Conservation (phyloP, 2,329 filamentous ascomycete species). For the Cytospora leucostoma region DNA sequence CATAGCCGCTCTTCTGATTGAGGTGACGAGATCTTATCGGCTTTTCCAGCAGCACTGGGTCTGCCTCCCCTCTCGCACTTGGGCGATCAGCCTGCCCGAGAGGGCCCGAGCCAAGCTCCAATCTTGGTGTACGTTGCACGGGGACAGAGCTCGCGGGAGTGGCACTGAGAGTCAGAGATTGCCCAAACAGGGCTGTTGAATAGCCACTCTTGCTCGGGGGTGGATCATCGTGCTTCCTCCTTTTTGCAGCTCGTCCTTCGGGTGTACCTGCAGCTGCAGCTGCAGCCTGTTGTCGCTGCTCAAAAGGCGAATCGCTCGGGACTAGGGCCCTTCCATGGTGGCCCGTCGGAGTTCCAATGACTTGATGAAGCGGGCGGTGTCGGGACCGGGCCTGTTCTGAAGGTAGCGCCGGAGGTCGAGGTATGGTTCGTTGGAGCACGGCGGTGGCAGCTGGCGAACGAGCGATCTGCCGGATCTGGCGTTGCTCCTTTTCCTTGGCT, state of each 20-base stretch:
- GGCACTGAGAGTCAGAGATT: constrained; percentile 47
- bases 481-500: constrained; percentile 55
- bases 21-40: constrained; percentile 13
- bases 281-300: constrained; percentile 49
- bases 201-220: constrained; percentile 51
- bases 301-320: constrained; percentile 65
- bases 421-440: constrained; percentile 33
- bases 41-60: constrained; percentile 5
- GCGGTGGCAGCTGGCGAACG: constrained; percentile 34
- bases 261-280: constrained; percentile 28
- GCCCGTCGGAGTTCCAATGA: constrained; percentile 66
- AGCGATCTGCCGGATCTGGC: constrained; percentile 48
- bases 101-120: constrained; percentile 23
- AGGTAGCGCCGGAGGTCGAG: constrained; percentile 31
- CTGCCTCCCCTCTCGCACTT: neutral
- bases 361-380: constrained; percentile 53
- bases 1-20: constrained; percentile 44
- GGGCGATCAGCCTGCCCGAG: neutral
- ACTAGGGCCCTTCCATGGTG: constrained; percentile 62
- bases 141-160: constrained; percentile 39
- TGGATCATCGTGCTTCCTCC: constrained; percentile 41
- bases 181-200: constrained; percentile 53
- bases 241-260: constrained; percentile 42
- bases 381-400: constrained; percentile 41
- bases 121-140: constrained; percentile 29